A percentile compares a stretch with the other conserved stretches of the same genome.
These are phyloP conservation scores for Rhizoclosmatium globosum DNA, from an alignment of 192 early-diverging fungal species.

Conservation along the genomic window DNA sequence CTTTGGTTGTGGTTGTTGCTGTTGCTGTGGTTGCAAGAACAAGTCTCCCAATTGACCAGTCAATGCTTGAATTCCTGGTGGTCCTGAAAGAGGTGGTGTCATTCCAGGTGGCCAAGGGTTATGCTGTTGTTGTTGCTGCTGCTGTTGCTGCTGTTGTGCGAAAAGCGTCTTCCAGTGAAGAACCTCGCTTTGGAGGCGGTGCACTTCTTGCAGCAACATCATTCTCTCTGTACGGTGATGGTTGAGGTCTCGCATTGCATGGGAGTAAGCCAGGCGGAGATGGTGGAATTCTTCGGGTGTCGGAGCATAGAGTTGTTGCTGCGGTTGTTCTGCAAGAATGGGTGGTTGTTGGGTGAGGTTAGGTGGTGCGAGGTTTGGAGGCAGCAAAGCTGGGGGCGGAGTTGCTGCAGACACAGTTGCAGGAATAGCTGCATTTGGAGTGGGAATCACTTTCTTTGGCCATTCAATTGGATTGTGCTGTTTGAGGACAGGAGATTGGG, in stretches of 20 bases:
- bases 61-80: not conserved
- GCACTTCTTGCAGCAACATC: conserved; percentile 25
- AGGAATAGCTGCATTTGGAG: not conserved
- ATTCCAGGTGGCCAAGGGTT: not conserved
- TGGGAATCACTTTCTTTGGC: not conserved
- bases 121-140: conserved; percentile 19
- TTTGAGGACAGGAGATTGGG: not conserved
- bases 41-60: not conserved
- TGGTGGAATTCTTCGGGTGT: conserved; percentile 5
- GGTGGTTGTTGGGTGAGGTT: not conserved
- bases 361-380: not conserved
- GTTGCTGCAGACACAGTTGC: not conserved
- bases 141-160: conserved; percentile 7
- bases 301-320: not conserved
- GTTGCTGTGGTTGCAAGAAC: not conserved
- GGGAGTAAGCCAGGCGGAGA: not conserved
- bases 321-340: not conserved
- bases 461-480: not conserved
- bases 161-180: conserved; percentile 14
- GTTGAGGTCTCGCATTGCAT: conserved; percentile 8
- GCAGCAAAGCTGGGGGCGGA: not conserved
- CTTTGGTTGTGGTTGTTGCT: not conserved
- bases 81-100: not conserved
- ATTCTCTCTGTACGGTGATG: not conserved
- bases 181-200: conserved; percentile 16